Conservation (phyloP, 768 basidiomycete genomes). For the Trametes sanguinea region DNA sequence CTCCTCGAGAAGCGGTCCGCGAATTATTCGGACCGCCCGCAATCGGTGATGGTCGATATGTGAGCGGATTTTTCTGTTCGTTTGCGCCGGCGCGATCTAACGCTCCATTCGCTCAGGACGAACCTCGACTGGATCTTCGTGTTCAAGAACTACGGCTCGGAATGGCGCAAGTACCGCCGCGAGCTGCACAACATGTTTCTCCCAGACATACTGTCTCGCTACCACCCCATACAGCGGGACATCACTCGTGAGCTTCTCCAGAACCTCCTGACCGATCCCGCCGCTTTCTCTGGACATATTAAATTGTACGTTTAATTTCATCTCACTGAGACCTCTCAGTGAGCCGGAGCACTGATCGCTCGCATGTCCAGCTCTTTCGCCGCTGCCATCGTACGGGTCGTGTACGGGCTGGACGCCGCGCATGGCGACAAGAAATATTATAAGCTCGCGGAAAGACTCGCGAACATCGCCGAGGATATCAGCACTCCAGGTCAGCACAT, state of each 20-base stretch:
- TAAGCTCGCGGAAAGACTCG: slow-evolving; percentile 7
- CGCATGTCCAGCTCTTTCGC: slow-evolving; percentile 47
- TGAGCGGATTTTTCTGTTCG: slow-evolving; percentile 38
- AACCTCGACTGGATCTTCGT: slow-evolving; percentile 21
- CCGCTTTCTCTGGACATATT: slow-evolving; percentile 10
- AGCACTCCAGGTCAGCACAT: slow-evolving; percentile 15
- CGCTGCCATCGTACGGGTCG: slow-evolving; percentile 42
- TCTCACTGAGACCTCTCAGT: neutral
- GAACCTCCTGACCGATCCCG: slow-evolving; percentile 8
- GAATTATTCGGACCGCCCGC: slow-evolving; percentile 75
- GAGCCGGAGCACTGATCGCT: neutral
- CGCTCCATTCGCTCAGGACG: neutral
- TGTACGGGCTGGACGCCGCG: slow-evolving; percentile 46
- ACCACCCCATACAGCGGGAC: slow-evolving; percentile 1
- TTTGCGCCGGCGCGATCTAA: slow-evolving; percentile 46
- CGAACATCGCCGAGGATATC: slow-evolving; percentile 13
- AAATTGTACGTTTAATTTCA: slow-evolving; percentile 6
- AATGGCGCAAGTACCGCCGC: slow-evolving; percentile 18
- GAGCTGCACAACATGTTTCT: slow-evolving; percentile 12
- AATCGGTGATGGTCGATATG: slow-evolving; percentile 71
- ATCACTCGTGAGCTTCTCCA: slow-evolving; percentile 4
- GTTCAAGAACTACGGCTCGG: slow-evolving; percentile 12
- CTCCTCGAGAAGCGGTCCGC: slow-evolving; percentile 70
- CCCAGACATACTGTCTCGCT: slow-evolving; percentile 21
- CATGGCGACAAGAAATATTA: slow-evolving; percentile 37